Evolutionary conservation across 768 basidiomycete genomes (phyloP).

Genomic region (Boletus rex-veris): DNA sequence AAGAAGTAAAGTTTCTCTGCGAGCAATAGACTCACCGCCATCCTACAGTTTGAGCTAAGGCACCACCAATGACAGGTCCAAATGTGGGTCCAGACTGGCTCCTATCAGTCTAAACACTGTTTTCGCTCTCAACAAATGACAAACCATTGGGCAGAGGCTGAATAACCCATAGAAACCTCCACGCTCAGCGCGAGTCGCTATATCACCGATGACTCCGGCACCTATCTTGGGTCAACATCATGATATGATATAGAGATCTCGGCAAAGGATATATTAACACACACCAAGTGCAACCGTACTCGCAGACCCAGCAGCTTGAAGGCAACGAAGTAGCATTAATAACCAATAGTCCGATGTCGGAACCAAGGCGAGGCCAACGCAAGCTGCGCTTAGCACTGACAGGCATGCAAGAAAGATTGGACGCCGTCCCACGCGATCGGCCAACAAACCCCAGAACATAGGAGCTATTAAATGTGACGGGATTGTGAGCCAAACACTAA

Average conservation of each 20-base stretch:
- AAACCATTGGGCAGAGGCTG: conserved; percentile 60
- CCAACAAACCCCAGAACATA: conserved; percentile 59
- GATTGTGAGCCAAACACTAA: background rate
- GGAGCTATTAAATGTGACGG: conserved; percentile 39
- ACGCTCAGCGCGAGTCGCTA: conserved; percentile 67
- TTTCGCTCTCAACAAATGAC: background rate
- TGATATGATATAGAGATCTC: background rate
- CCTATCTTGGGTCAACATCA: conserved; percentile 35
- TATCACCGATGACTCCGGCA: conserved; percentile 76
- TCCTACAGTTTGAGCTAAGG: conserved; percentile 52
- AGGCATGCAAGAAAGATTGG: conserved; percentile 64
- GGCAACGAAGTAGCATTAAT: conserved; percentile 70
- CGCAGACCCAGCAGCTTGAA: conserved; percentile 78
- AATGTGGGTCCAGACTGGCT: conserved; percentile 52
- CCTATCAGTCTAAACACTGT: background rate
- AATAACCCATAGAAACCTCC: conserved; percentile 73
- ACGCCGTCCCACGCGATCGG: conserved; percentile 63
- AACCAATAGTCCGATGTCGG: conserved; percentile 70
- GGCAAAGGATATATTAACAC: background rate
- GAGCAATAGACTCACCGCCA: conserved; percentile 50
- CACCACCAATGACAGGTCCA: conserved; percentile 50
- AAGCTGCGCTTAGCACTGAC: conserved; percentile 58
- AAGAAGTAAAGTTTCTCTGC: background rate
- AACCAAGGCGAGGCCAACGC: conserved; percentile 55
- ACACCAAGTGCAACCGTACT: conserved; percentile 73